Base-by-base conservation (phyloP, 2,329 filamentous ascomycete species). In the Diaporthe sp. region DNA sequence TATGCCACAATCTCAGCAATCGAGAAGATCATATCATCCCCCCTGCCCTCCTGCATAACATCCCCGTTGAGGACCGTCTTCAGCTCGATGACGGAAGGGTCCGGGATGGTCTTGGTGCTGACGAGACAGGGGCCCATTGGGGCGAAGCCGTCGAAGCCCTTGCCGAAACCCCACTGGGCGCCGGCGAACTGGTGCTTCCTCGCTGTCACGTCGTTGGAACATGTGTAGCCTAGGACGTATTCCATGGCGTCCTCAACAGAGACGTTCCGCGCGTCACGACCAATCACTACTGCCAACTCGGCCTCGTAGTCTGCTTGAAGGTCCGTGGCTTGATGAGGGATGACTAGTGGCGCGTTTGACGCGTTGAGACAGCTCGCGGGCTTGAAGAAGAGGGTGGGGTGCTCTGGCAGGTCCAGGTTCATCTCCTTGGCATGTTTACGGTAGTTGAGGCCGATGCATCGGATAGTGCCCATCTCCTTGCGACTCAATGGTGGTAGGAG, bases 121-220 rank as follows among this genome's bases (percentile, higher is more conserved):
- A 86, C 82, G 3, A 87, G 78, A 0, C 81, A 79, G 1, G 84
- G 85, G 0, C 85, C 84, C 44, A 86, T 81, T 0, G 82, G 84
- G 44, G 80, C 82, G 15, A 82, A 83, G 15, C 79, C 80, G 74
- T 85, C 84, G 46, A 85, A 83, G 1, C 81, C 81, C 79, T 91
- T 91, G 12, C 89, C 89, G 67, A 92, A 86, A 73, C 87, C 91
- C 79, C 91, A 91, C 76, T 92, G 90, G 79, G 91, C 91, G 75
- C 91, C 89, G 76, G 90, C 87, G 19, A 87, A 81, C 80, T 90
- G 88, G 51, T 83, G 81, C 75, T 89, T 87, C 3, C 88, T 82
- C 0, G 88, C 88, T 15, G 88, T 89, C 73, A 90, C 79, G 69
- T 90, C 88, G 75, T 90, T 90, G 77, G 90, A 86, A 71, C 90